Conservation (phyloP, 179 eudicot genomes). For the Beta lomatogona region DNA sequence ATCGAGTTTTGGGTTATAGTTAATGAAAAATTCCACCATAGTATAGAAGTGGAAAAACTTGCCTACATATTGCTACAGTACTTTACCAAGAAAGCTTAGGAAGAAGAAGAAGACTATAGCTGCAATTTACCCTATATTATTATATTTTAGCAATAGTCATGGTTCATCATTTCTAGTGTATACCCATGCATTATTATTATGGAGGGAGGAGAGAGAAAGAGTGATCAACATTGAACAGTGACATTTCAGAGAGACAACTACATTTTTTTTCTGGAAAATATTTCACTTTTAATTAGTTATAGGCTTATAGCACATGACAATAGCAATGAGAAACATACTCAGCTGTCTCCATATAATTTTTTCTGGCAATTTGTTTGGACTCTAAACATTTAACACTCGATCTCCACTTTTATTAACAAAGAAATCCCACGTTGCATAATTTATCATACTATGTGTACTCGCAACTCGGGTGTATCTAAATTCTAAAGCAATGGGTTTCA, state of each 20-base stretch:
- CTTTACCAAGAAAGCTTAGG: background rate
- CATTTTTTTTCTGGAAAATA: background rate
- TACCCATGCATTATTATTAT: constrained; percentile 3
- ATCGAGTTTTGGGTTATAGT: background rate
- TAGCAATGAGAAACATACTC: background rate
- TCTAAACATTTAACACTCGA: background rate
- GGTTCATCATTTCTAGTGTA: background rate
- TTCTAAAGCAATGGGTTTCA: too few species aligned
- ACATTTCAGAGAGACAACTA: background rate
- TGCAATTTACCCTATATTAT: background rate
- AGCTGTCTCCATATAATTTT: background rate
- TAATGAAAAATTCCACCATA: background rate
- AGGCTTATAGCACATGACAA: too few species aligned
- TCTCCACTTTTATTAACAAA: too few species aligned
- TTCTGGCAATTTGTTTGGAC: background rate
- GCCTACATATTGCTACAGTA: background rate
- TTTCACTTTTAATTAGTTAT: background rate
- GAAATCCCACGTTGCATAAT: too few species aligned
- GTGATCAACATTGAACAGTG: background rate
- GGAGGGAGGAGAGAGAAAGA: background rate
- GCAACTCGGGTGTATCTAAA: too few species aligned
- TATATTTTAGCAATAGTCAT: background rate
- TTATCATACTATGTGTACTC: too few species aligned
- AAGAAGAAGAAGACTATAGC: background rate
- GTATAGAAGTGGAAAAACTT: background rate